A percentile compares a stretch with the other conserved stretches of the same genome.
These are phyloP conservation scores for Volvox reticuliferus DNA, from an alignment of 139 green algal genomes.

Conservation along the genomic window DNA sequence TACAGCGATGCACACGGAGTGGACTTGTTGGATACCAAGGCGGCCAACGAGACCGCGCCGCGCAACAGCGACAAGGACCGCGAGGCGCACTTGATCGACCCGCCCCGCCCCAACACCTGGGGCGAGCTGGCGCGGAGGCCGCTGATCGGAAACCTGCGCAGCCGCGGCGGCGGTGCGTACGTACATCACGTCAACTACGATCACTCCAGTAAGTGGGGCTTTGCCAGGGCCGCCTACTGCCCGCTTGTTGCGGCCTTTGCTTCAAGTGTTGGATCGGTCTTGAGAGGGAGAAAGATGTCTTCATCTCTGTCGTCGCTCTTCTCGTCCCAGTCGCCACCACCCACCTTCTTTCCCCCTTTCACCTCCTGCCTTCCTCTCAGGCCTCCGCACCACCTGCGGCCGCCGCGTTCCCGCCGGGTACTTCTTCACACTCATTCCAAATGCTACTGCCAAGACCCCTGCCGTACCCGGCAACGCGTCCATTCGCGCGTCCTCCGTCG, in stretches of 20 bases:
- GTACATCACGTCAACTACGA: conserved; percentile 37
- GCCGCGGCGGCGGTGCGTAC: conserved; percentile 16
- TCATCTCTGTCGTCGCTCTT: no score
- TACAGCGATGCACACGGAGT: conserved; percentile 38
- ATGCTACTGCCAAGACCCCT: background rate
- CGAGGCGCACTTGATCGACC: conserved; percentile 30
- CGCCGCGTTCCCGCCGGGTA: conserved; percentile 33
- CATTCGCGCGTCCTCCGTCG: background rate
- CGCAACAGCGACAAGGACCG: conserved; percentile 47
- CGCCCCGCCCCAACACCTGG: conserved; percentile 20
- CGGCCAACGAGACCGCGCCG: conserved; percentile 27
- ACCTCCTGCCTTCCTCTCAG: background rate
- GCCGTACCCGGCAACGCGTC: background rate
- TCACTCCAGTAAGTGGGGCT: background rate
- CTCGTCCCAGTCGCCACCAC: background rate
- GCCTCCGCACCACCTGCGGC: conserved; percentile 24
- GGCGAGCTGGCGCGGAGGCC: conserved; percentile 38
- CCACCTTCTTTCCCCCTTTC: background rate
- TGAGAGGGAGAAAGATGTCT: no score
- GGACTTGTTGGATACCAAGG: conserved; percentile 45
- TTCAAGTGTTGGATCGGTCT: no score
- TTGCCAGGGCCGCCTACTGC: no score
- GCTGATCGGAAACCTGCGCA: conserved; percentile 11
- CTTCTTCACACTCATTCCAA: conserved; percentile 25
- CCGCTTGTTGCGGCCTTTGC: no score